phyloP scores from a whole-genome alignment of 192 early-diverging fungal species.

The Dissophora globulifera region DNA sequence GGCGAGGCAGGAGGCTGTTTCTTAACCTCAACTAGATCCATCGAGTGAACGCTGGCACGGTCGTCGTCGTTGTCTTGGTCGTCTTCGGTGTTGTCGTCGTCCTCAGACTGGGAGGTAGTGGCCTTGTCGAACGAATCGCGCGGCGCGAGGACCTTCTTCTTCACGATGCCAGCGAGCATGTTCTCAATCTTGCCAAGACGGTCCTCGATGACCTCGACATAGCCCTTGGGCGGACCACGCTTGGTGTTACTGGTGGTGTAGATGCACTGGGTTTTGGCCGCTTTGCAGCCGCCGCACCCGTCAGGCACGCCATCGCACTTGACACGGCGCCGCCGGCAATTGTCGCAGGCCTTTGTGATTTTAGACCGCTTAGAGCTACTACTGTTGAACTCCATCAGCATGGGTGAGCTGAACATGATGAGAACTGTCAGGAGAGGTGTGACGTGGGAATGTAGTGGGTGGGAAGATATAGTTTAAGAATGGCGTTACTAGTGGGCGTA shows the following conservation, averaged over 20 bases:
- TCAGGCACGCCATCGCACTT: constrained; percentile 74
- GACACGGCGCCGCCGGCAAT: constrained; percentile 73
- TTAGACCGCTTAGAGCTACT: constrained; percentile 49
- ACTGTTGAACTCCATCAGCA: constrained; percentile 47
- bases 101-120: constrained; percentile 8
- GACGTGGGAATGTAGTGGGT: not conserved
- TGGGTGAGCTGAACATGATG: constrained; percentile 48
- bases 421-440: not conserved
- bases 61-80: constrained; percentile 36
- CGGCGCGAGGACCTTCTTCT: constrained; percentile 40
- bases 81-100: constrained; percentile 30
- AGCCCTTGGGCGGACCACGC: constrained; percentile 78
- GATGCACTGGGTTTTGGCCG: constrained; percentile 65
- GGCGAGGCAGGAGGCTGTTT: constrained; percentile 44
- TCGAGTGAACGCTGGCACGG: constrained; percentile 13
- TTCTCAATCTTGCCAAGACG: constrained; percentile 68
- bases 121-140: not conserved
- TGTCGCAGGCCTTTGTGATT: constrained; percentile 65
- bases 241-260: constrained; percentile 75
- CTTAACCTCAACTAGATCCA: constrained; percentile 41
- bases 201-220: constrained; percentile 77
- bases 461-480: no score
- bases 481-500: no score
- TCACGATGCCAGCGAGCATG: constrained; percentile 64
- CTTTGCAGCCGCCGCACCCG: constrained; percentile 71